A percentile compares a stretch with the other conserved stretches of the same genome.
Evolutionary conservation across 805 yeast genomes (phyloP).

Genomic region (Metschnikowia shivogae): DNA sequence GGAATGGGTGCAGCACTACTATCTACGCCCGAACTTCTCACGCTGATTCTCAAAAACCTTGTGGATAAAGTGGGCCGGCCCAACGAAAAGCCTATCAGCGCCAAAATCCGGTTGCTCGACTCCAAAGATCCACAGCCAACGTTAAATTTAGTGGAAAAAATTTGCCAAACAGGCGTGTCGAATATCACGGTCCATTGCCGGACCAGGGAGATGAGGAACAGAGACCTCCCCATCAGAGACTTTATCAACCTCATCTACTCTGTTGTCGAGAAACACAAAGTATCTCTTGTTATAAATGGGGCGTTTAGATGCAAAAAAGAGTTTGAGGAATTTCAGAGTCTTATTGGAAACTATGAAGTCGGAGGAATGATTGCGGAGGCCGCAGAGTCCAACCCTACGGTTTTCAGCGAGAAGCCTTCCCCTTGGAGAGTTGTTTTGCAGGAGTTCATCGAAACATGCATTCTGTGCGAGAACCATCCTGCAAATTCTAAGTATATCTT

Average conservation of each 20-base stretch:
- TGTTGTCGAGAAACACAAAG: constrained; percentile 56
- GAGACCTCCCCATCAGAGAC: constrained; percentile 75
- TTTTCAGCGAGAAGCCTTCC: constrained; percentile 47
- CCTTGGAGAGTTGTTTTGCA: constrained; percentile 53
- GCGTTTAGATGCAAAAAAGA: constrained; percentile 57
- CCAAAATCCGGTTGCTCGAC: constrained; percentile 79
- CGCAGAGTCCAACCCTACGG: constrained; percentile 84
- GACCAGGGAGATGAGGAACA: constrained; percentile 80
- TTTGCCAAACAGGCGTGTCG: constrained; percentile 69
- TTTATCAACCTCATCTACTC: constrained; percentile 59
- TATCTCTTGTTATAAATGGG: constrained; percentile 82
- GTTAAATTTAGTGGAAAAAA: constrained; percentile 48
- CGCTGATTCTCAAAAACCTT: constrained; percentile 59
- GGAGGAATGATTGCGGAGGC: constrained; percentile 94
- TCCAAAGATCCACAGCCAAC: constrained; percentile 51
- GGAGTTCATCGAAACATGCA: constrained; percentile 55
- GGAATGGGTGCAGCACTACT: constrained; percentile 98
- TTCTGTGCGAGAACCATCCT: constrained; percentile 53
- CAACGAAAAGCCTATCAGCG: constrained; percentile 74
- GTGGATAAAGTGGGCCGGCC: constrained; percentile 82
- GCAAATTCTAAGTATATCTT: constrained; percentile 77
- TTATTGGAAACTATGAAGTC: constrained; percentile 50
- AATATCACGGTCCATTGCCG: constrained; percentile 92
- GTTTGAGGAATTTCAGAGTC: constrained; percentile 44
- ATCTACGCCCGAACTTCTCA: constrained; percentile 73